A percentile compares a stretch with the other conserved stretches of the same genome.
Conservation (phyloP, 768 basidiomycete species). For the Saitozyma podzolica region DNA sequence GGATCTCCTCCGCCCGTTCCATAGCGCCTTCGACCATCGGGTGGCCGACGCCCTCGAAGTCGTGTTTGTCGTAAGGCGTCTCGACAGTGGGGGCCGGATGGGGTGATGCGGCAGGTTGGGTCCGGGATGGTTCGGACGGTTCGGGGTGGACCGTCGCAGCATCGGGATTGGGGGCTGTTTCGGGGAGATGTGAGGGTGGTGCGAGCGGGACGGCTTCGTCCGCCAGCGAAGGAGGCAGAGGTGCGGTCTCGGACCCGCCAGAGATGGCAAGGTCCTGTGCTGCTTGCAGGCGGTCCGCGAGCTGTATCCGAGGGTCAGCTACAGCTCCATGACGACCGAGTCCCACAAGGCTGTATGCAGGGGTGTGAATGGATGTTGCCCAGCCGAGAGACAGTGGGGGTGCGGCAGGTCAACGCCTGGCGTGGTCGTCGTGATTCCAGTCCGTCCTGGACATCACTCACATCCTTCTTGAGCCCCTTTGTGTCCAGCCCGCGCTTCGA, state of each 20-base stretch:
- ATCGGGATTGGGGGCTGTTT: background rate
- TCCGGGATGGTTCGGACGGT: background rate
- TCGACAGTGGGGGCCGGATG: background rate
- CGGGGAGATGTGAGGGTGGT: background rate
- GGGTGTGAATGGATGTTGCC: background rate
- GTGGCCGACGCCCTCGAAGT: constrained; percentile 21
- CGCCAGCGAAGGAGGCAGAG: constrained; percentile 1
- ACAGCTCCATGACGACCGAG: background rate
- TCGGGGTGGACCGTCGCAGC: background rate
- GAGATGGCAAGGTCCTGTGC: constrained; percentile 22
- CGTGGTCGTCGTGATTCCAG: background rate
- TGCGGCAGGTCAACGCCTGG: background rate
- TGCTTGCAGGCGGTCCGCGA: constrained; percentile 33
- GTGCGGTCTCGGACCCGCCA: constrained; percentile 18
- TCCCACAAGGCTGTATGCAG: too few species aligned
- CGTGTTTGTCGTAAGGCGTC: constrained; percentile 6
- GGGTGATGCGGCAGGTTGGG: background rate
- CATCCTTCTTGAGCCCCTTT: constrained; percentile 49
- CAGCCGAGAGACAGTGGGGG: background rate
- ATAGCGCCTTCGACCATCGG: constrained; percentile 33
- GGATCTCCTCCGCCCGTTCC: constrained; percentile 21
- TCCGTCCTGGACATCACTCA: constrained; percentile 15
- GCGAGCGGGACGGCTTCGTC: constrained; percentile 13
- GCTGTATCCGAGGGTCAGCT: constrained; percentile 11
- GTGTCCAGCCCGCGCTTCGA: constrained; percentile 42